Evolutionary conservation across 2,329 filamentous ascomycete species (phyloP).

Genomic region (Macroventuria anomochaeta): DNA sequence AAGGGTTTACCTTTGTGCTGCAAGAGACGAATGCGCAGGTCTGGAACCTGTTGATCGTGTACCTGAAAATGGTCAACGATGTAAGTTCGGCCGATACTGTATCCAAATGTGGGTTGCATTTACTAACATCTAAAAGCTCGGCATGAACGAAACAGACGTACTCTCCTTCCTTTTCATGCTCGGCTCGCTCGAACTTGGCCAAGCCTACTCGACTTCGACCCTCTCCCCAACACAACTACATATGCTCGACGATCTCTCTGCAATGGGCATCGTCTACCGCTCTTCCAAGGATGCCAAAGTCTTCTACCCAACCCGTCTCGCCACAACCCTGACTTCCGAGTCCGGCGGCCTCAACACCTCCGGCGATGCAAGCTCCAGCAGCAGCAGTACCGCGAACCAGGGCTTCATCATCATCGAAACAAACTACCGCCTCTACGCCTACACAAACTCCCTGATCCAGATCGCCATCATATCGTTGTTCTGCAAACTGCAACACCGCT

Average conservation of each 20-base stretch:
- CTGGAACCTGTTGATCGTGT: slow-evolving; percentile 92
- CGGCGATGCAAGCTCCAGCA: slow-evolving; percentile 57
- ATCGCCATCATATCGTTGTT: slow-evolving; percentile 95
- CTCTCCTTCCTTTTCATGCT: slow-evolving; percentile 96
- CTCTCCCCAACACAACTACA: slow-evolving; percentile 81
- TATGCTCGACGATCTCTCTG: slow-evolving; percentile 88
- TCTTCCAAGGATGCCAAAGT: slow-evolving; percentile 53
- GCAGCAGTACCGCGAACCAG: slow-evolving; percentile 52
- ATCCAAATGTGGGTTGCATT: neutral
- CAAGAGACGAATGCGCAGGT: slow-evolving; percentile 97
- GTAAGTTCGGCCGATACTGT: slow-evolving; percentile 41
- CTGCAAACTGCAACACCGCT: slow-evolving; percentile 84
- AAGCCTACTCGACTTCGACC: slow-evolving; percentile 85
- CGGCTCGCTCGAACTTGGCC: slow-evolving; percentile 88
- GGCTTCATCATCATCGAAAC: slow-evolving; percentile 97
- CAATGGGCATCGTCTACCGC: slow-evolving; percentile 90
- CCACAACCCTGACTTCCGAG: slow-evolving; percentile 86
- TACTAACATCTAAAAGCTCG: slow-evolving; percentile 54
- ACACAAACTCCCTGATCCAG: slow-evolving; percentile 91
- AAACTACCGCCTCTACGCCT: slow-evolving; percentile 96
- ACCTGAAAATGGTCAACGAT: slow-evolving; percentile 81
- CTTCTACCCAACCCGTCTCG: slow-evolving; percentile 90
- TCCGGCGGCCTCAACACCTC: slow-evolving; percentile 72
- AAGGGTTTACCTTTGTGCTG: slow-evolving; percentile 91
- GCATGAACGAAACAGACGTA: slow-evolving; percentile 90